Base-by-base conservation (phyloP, 2,329 filamentous ascomycete genomes). In the Exutisphaerella laricina region DNA sequence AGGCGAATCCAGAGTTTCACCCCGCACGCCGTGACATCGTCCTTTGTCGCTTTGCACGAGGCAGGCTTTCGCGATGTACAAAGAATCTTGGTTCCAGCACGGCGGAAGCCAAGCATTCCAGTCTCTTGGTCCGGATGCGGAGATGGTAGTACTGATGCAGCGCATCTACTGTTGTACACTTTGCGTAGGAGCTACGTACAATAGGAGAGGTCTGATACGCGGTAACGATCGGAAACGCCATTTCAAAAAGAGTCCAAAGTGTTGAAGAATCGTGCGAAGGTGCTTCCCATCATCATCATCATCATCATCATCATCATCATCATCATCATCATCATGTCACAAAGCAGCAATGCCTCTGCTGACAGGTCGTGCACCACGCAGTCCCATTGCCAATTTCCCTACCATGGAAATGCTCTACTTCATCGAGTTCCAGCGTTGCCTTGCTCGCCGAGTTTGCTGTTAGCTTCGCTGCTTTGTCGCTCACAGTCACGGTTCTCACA, bases 31-130 rank as follows among this genome's bases (percentile, higher is more conserved):
- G 33, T 9, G 23, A 7, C 20, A 18, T 17, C 6, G 29, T 33
- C 18, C 38, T 48, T 48, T 48, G 41, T 47, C 26, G 36, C 22
- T 22, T 20, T 22, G 16, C 5, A 29, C 16, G 17, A 14, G 46
- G 49, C 46, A 51, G 39, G 42, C 17, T 45, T 39, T 51, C 41
- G 49, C 35, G 34, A 12, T 13, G 20, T 22, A 46, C 50, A 53
- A 53, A 53, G 48, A 8, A 33, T 14, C 18, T 18, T 18, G 17
- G 30, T 26, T 26, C 14, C 13, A n/a, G 35, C 10, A 18, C n/a
- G 14, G 29, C 33, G 45, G 41, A 41, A 40, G 28, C 47, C 41
- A 50, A 48, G 43, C 50, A 53, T 52, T 52, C 49, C 46, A 35
- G 20, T 23, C 13, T 18, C 22, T 10, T 13, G 16, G 10, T 17